Percentiles rank a stretch among this genome's conserved stretches.
Evolutionary conservation across 2,329 filamentous ascomycete genomes (phyloP).

Genomic region (Huntiella omanensis): DNA sequence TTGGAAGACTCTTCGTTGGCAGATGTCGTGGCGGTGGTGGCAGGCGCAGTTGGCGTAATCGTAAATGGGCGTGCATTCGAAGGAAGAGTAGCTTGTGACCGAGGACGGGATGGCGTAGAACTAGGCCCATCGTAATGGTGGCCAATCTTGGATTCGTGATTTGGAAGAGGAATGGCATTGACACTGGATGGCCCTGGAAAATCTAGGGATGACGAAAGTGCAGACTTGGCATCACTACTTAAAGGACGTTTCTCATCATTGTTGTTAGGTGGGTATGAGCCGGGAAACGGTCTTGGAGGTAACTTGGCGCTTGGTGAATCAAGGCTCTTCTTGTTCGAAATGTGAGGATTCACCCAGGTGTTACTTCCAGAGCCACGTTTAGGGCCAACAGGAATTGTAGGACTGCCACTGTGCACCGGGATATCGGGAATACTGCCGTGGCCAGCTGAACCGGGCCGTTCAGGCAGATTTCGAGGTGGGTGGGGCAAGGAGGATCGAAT

Average conservation of each 20-base stretch:
- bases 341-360: slow-evolving; percentile 34
- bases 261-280: slow-evolving; percentile 17
- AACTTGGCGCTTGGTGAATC: slow-evolving; percentile 34
- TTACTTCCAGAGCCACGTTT: slow-evolving; percentile 1
- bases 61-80: not conserved
- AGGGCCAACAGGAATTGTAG: slow-evolving; percentile 19
- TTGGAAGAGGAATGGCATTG: not conserved
- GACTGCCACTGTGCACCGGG: slow-evolving; percentile 8
- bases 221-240: slow-evolving; percentile 34
- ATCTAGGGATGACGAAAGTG: slow-evolving; percentile 12
- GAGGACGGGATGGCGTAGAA: not conserved
- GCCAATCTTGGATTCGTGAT: not conserved
- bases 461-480: slow-evolving; percentile 20
- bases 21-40: not conserved
- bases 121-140: not conserved
- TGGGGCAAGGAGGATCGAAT: slow-evolving; percentile 9
- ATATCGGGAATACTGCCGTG: slow-evolving; percentile 15
- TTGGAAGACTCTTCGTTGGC: slow-evolving; percentile 12
- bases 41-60: not conserved
- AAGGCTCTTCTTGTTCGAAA: slow-evolving; percentile 26
- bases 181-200: not conserved
- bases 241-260: slow-evolving; percentile 26
- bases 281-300: slow-evolving; percentile 7
- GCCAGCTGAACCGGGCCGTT: slow-evolving; percentile 28
- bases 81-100: not conserved